A percentile compares a stretch with the other conserved stretches of the same genome.
These are phyloP conservation scores for Russula sp. DNA, from an alignment of 768 basidiomycete genomes.

Conservation along the genomic window DNA sequence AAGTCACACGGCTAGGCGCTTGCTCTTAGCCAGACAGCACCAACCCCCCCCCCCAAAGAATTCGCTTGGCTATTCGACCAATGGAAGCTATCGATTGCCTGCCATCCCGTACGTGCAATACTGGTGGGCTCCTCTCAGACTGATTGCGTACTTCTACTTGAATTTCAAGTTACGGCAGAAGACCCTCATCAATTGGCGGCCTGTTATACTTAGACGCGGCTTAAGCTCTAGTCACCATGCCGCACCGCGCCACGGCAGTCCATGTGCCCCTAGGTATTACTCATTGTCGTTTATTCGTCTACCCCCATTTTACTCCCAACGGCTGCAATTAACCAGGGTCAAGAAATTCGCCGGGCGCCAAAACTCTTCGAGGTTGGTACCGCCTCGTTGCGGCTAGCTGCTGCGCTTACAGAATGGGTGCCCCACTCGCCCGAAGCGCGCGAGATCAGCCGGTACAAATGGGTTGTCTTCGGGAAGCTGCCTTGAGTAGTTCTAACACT, in stretches of 20 bases:
- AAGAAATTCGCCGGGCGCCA: background rate
- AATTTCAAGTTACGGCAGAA: background rate
- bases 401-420: slow-evolving; percentile 8
- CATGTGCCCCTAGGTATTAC: background rate
- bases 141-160: too few relatives aligned
- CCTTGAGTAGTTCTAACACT: slow-evolving; percentile 1
- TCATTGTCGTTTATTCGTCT: background rate
- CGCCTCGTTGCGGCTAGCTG: background rate
- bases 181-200: background rate
- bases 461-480: slow-evolving; percentile 13
- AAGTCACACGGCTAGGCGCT: background rate
- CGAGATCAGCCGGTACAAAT: slow-evolving; percentile 10
- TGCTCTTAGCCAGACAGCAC: too few relatives aligned
- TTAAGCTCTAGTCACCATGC: background rate
- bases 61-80: background rate
- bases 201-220: background rate
- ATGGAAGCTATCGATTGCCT: background rate
- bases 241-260: background rate
- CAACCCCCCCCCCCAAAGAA: too few relatives aligned
- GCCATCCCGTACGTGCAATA: too few relatives aligned
- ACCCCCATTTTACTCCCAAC: background rate
- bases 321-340: background rate
- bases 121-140: too few relatives aligned
- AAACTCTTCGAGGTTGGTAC: background rate
- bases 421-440: slow-evolving; percentile 12